Base-by-base conservation (phyloP, 164 flowering plant species). In the Euptelea pleiosperma region DNA sequence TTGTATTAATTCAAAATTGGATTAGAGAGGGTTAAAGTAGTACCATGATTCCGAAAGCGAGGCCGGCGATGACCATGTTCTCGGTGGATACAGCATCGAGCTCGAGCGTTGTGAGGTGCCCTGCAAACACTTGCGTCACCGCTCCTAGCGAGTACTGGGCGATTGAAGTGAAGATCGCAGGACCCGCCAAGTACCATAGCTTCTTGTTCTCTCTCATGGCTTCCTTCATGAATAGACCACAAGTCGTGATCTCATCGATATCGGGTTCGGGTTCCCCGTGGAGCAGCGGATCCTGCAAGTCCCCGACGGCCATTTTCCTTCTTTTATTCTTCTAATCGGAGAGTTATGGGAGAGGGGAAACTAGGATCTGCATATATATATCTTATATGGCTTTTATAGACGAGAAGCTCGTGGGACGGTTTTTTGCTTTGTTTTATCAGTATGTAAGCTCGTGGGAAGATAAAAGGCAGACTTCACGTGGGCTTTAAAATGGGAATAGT, bases 51-150 rank as follows among this genome's bases (percentile, higher is more conserved):
- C 77, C 70, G 10, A 58, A 73, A 9, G 70, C 70, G 15, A 69
- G 66, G 19, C 77, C 77, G 10, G 70, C 73, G 22, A 73, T 69
- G 60, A 69, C 77, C 62, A 59, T 65, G 60, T 73, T 69, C 62
- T 62, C 73, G 3, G 63, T 66, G 0, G 77, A 73, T 1, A 73
- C 70, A 1, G 73, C 77, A n/a, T 65, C 73, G 25, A 73, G 71
- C 58, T 73, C 77, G 7, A 69, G 70, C 2, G 68, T 62, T 11
- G 70, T 62, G 26, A 73, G 68, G 8, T 62, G 73, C 8, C 77
- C 77, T 0, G 70, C 73, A 22, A 69, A 73, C 25, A 63, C 77
- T 45, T 62, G 73, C 1, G 77, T 69, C 35, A 69, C 8, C 2
- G 63, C 70, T 2, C 77, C 77, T 1, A 73, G 59, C 0, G 77